A percentile compares a stretch with the other conserved stretches of the same genome.
These are phyloP conservation scores for Aureobasidium mangrovei DNA, from an alignment of 2,329 filamentous ascomycete species.

Conservation along the genomic window DNA sequence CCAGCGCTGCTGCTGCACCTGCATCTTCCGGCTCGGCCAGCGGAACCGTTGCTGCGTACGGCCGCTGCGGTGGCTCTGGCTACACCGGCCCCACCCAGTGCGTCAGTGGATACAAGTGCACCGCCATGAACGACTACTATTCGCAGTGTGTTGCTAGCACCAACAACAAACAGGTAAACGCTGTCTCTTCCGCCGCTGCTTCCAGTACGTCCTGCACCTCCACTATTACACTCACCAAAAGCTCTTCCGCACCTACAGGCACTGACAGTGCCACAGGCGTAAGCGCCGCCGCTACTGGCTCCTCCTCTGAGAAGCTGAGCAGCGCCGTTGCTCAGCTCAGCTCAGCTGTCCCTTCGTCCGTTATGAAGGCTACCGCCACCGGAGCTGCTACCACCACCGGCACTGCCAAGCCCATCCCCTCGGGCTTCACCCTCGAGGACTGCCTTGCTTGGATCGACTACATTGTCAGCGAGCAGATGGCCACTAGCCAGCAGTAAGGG, in stretches of 20 bases:
- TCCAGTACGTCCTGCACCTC: conserved; percentile 13
- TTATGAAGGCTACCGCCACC: conserved; percentile 16
- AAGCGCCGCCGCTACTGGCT: not conserved
- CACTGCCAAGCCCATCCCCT: conserved; percentile 15
- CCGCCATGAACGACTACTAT: conserved; percentile 29
- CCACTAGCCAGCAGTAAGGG: not conserved
- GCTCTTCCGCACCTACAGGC: conserved; percentile 1
- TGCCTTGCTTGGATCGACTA: conserved; percentile 21
- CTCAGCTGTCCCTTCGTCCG: conserved; percentile 17
- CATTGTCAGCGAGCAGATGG: conserved; percentile 1
- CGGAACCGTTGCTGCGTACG: conserved; percentile 7
- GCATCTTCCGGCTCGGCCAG: conserved; percentile 1
- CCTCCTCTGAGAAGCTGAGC: not conserved
- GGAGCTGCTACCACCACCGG: conserved; percentile 13
- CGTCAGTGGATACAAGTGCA: conserved; percentile 28
- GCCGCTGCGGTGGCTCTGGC: conserved; percentile 29
- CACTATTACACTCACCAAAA: conserved; percentile 14
- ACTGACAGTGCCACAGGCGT: conserved; percentile 6
- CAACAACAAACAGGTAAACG: conserved; percentile 1
- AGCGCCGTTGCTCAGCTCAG: conserved; percentile 18
- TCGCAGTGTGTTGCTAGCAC: conserved; percentile 27
- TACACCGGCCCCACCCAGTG: conserved; percentile 31
- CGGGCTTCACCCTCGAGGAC: conserved; percentile 18
- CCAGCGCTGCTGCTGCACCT: not conserved
- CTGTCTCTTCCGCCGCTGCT: conserved; percentile 11